Evolutionary conservation across 345 rosid species (phyloP).

Genomic region (Limnanthes douglasii): DNA sequence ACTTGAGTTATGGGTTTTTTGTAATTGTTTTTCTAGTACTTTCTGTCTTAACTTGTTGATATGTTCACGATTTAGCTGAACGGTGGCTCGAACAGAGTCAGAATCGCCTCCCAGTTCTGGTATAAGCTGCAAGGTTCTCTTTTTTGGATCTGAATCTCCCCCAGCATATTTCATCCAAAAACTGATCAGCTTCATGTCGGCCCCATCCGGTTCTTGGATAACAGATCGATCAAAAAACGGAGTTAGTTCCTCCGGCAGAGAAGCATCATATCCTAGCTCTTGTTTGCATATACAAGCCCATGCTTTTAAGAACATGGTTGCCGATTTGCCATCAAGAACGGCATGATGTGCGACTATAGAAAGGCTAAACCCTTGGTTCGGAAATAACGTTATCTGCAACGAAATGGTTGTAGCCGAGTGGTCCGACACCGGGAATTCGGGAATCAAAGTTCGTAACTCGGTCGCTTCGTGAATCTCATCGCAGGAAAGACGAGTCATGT

Average conservation of each 20-base stretch:
- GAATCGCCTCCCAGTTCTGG: background rate
- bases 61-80: conserved; percentile 12
- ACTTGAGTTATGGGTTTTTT: conserved; percentile 10
- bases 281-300: conserved; percentile 20
- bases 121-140: conserved; percentile 8
- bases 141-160: conserved; percentile 6
- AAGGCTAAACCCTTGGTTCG: conserved; percentile 14
- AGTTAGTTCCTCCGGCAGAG: conserved; percentile 9
- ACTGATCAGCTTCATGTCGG: conserved; percentile 10
- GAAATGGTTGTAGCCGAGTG: conserved; percentile 8
- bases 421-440: conserved; percentile 12
- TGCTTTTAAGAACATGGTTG: conserved; percentile 21
- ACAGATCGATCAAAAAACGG: conserved; percentile 14
- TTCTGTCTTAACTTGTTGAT: conserved; percentile 17
- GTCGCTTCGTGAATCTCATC: conserved; percentile 8
- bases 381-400: conserved; percentile 21
- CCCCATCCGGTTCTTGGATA: conserved; percentile 11
- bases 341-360: conserved; percentile 24
- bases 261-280: background rate
- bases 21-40: background rate
- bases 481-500: conserved; percentile 12
- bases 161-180: conserved; percentile 8
- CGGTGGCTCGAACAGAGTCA: conserved; percentile 12
- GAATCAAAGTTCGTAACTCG: conserved; percentile 16
- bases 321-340: conserved; percentile 18